phyloP scores from a whole-genome alignment of 495 filamentous ascomycete genomes.

The Bathelium albidoporum region DNA sequence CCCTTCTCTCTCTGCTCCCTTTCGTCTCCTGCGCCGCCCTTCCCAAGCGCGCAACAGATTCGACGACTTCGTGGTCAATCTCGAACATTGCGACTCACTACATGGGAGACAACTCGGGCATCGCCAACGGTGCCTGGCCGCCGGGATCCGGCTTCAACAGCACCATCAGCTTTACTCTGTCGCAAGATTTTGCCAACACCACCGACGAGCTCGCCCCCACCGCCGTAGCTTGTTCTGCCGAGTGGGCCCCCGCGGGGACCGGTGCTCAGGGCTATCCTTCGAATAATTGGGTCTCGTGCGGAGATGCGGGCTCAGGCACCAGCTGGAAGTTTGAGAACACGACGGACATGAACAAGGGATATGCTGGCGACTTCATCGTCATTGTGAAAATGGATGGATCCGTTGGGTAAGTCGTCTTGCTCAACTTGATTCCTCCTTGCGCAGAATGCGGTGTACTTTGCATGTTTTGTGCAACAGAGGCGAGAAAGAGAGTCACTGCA shows the following conservation, averaged over 20 bases:
- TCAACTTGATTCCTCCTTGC: background rate
- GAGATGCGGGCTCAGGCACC: background rate
- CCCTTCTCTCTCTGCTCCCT: background rate
- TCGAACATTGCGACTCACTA: background rate
- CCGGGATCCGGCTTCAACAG: background rate
- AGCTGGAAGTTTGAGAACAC: slow-evolving; percentile 1
- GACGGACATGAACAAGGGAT: background rate
- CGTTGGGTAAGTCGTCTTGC: background rate
- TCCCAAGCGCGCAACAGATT: background rate
- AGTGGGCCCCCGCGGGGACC: background rate
- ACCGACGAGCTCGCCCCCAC: background rate
- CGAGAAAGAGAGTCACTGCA: background rate
- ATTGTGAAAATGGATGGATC: background rate
- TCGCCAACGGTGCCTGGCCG: slow-evolving; percentile 2
- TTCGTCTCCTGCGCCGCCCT: background rate
- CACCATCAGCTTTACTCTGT: slow-evolving; percentile 3
- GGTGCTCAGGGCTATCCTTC: background rate
- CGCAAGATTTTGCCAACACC: background rate
- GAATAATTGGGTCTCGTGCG: background rate
- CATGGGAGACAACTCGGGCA: slow-evolving; percentile 2
- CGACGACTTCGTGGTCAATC: background rate
- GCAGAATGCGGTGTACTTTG: background rate
- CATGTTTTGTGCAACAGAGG: background rate
- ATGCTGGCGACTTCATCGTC: background rate
- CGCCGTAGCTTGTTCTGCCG: background rate